A percentile compares a stretch with the other conserved stretches of the same genome.
These are phyloP conservation scores for Metschnikowia vanudenii DNA, from an alignment of 805 yeast genomes.

Conservation along the genomic window DNA sequence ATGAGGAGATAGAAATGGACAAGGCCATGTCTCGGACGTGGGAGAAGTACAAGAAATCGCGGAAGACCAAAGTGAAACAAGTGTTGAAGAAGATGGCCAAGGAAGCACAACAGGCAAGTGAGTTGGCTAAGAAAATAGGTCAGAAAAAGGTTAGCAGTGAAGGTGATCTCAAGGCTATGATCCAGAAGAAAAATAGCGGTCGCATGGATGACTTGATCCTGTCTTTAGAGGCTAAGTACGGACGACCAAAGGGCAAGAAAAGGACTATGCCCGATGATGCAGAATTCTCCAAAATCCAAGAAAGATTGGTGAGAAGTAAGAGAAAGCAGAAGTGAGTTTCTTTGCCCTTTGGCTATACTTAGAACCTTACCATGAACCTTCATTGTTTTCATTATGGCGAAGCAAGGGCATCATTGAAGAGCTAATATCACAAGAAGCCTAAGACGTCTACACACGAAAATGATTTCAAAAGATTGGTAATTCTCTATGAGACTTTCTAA, in stretches of 20 bases:
- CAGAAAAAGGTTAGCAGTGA: conserved; percentile 28
- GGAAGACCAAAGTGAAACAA: conserved; percentile 47
- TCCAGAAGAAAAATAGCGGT: conserved; percentile 45
- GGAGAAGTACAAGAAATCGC: conserved; percentile 48
- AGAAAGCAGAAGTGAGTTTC: conserved; percentile 1
- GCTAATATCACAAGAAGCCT: no score
- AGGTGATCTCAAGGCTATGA: conserved; percentile 46
- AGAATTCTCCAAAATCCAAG: conserved; percentile 49
- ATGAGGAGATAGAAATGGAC: conserved; percentile 34
- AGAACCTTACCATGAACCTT: not conserved
- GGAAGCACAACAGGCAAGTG: conserved; percentile 65
- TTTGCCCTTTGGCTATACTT: not conserved
- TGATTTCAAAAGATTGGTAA: no score
- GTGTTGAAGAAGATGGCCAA: conserved; percentile 52
- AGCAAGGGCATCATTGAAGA: no score
- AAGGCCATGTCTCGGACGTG: conserved; percentile 40
- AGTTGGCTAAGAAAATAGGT: conserved; percentile 39
- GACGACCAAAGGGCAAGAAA: conserved; percentile 35
- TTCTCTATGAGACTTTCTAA: no score
- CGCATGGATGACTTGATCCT: conserved; percentile 48
- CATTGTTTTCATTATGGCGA: no score
- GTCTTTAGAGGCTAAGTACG: conserved; percentile 51
- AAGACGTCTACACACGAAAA: no score
- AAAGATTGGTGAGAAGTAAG: conserved; percentile 10
- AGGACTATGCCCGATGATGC: conserved; percentile 43